A percentile compares a stretch with the other conserved stretches of the same genome.
phyloP scores from a whole-genome alignment of 805 yeast species.

The Teunomyces lycoperdinae region DNA sequence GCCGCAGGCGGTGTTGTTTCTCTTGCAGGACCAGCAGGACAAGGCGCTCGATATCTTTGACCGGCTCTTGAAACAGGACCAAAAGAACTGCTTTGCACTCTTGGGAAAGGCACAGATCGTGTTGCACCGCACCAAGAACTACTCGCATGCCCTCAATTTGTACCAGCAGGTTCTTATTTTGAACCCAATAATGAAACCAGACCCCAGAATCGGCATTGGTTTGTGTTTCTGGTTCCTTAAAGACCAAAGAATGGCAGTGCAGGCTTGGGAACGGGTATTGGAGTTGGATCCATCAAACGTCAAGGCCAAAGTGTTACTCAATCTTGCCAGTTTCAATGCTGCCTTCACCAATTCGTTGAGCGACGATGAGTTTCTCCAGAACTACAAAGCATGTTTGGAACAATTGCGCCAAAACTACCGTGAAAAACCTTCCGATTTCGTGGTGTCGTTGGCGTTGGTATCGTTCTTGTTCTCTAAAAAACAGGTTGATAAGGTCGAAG shows the following conservation, averaged over 20 bases:
- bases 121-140: slow-evolving; percentile 66
- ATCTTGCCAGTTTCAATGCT: slow-evolving; percentile 64
- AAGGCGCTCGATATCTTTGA: slow-evolving; percentile 72
- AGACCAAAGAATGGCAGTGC: slow-evolving; percentile 70
- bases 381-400: slow-evolving; percentile 58
- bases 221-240: slow-evolving; percentile 88
- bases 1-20: slow-evolving; percentile 64
- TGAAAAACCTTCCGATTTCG: slow-evolving; percentile 49
- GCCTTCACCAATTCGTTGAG: slow-evolving; percentile 55
- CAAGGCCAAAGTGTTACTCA: slow-evolving; percentile 63
- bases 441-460: slow-evolving; percentile 63
- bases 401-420: slow-evolving; percentile 39
- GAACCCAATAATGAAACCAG: slow-evolving; percentile 80
- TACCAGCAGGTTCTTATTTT: slow-evolving; percentile 80
- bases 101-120: slow-evolving; percentile 81
- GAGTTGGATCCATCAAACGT: slow-evolving; percentile 60
- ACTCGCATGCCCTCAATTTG: slow-evolving; percentile 66
- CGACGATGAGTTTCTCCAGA: slow-evolving; percentile 58
- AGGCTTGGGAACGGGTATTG: slow-evolving; percentile 79
- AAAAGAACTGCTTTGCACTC: slow-evolving; percentile 69
- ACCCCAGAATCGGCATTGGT: slow-evolving; percentile 93
- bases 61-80: slow-evolving; percentile 49
- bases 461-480: slow-evolving; percentile 69
- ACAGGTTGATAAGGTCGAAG: slow-evolving; percentile 56
- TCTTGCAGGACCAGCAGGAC: slow-evolving; percentile 61